Evolutionary conservation across 805 yeast genomes (phyloP), one percentile per base, ranked within the genome.

Genomic region (Cyberlindnera suaveolens): DNA sequence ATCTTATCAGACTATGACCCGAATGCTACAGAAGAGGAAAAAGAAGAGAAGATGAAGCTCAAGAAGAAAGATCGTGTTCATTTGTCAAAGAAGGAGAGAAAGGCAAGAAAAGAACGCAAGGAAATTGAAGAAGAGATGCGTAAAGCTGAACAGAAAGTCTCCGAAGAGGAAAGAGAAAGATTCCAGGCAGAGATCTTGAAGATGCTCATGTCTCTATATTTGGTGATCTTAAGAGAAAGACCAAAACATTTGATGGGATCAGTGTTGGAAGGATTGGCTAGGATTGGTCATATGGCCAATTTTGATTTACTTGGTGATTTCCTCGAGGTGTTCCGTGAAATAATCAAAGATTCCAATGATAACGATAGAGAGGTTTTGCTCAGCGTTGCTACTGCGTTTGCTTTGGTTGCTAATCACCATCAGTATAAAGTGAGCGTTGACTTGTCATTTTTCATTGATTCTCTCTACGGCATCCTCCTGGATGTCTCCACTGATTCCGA

Each of bases 231-330:
- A 49, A 83, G 76, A 60, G 74, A 73, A 15, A 72, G 78, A 36
- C 75, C 80, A 16, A 75, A 78, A 32, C 74, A 76, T 16, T 67
- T 93, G 41, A 80, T 88, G 71, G 96, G 95, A 7, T 74, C 91
- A 0, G 95, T 91, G 0, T 69, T 93, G 42, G 98, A 93, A 66
- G 98, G 98, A 3, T 66, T 93, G 44, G 85, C 97, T 1, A 78
- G 79, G 57, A 89, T 82, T 59, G 96, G 98, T 3, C 93, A 84
- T 56, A 81, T 90, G 80, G 89, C 95, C 19, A 93, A 93, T 59
- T 79, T 91, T 44, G 98, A 93, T 51, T 70, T 93, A 36, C 74
- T 93, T 52, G 98, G 98, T 20, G 99, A 93, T 61, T 80, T 93
- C 64, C 70, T 93, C 40, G 95, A 84, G 59, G 96, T 90, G 7